Evolutionary conservation across 495 filamentous ascomycete genomes (phyloP).

Genomic region (Antarctomyces pellizariae): DNA sequence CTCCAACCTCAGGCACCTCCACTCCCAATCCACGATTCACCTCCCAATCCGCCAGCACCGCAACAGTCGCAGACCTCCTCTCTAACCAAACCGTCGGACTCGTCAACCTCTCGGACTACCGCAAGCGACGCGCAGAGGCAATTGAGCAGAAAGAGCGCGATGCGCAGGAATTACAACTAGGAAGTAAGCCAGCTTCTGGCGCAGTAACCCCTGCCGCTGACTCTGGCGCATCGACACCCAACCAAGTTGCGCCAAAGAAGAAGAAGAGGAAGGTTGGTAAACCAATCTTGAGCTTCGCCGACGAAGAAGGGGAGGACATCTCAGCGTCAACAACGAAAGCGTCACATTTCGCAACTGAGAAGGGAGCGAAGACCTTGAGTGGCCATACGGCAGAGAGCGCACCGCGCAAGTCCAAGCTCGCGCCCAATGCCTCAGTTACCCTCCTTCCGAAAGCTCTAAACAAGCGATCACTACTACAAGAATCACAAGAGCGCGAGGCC

Average conservation of each 20-base stretch:
- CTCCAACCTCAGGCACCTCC: slow-evolving; percentile 17
- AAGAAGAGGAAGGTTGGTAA: slow-evolving; percentile 48
- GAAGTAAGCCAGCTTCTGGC: slow-evolving; percentile 18
- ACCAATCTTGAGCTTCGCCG: slow-evolving; percentile 49
- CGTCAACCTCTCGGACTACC: slow-evolving; percentile 80
- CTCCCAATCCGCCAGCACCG: slow-evolving; percentile 43
- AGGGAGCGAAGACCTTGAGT: slow-evolving; percentile 3
- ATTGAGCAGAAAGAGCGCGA: slow-evolving; percentile 78
- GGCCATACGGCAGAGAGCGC: slow-evolving; percentile 11
- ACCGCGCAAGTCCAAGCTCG: slow-evolving; percentile 22
- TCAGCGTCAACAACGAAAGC: slow-evolving; percentile 4
- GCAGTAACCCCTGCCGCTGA: slow-evolving; percentile 28
- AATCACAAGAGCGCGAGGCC: slow-evolving; percentile 60
- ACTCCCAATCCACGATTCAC: slow-evolving; percentile 44
- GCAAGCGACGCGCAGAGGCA: slow-evolving; percentile 86
- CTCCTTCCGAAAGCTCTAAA: slow-evolving; percentile 62
- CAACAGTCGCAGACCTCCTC: slow-evolving; percentile 78
- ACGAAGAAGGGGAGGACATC: slow-evolving; percentile 28
- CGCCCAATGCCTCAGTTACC: slow-evolving; percentile 40
- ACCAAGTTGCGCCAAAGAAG: slow-evolving; percentile 26
- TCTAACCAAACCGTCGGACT: slow-evolving; percentile 84
- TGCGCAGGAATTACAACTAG: slow-evolving; percentile 37
- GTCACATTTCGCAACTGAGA: too few relatives aligned
- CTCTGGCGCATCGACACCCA: slow-evolving; percentile 20
- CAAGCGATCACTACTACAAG: slow-evolving; percentile 59